Conservation (phyloP, 2,329 filamentous ascomycete species). For the Aspergillus sp. region DNA sequence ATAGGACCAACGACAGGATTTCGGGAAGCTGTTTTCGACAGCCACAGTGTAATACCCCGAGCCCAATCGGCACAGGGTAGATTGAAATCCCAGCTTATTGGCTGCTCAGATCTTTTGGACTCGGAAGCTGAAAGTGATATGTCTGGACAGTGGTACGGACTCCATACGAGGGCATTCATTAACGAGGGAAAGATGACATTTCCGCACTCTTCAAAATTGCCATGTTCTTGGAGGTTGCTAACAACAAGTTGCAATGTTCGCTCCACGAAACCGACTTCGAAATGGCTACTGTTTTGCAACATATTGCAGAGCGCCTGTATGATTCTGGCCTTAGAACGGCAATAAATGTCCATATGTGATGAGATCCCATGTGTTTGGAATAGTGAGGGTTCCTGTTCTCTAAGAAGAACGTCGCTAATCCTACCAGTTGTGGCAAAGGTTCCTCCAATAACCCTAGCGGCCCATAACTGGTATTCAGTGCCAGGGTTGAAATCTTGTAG, state of each 20-base stretch:
- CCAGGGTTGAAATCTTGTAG: conserved; percentile 58
- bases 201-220: conserved; percentile 27
- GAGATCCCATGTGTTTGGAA: conserved; percentile 10
- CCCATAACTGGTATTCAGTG: conserved; percentile 71
- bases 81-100: conserved; percentile 12
- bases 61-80: conserved; percentile 26
- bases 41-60: conserved; percentile 32
- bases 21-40: conserved; percentile 52
- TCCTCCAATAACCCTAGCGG: conserved; percentile 72
- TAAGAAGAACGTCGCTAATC: conserved; percentile 41
- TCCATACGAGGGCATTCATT: conserved; percentile 36
- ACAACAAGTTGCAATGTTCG: conserved; percentile 38
- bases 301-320: conserved; percentile 55
- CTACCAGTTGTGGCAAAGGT: conserved; percentile 70
- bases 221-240: conserved; percentile 22
- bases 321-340: conserved; percentile 54
- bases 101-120: conserved; percentile 7
- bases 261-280: conserved; percentile 37
- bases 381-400: conserved; percentile 31
- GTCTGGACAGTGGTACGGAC: conserved; percentile 32
- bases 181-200: conserved; percentile 29
- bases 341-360: conserved; percentile 7
- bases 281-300: conserved; percentile 50
- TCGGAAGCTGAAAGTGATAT: conserved; percentile 16
- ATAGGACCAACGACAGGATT: conserved; percentile 65